Conservation (phyloP, 768 basidiomycete genomes). For the Trametes cubensis region DNA sequence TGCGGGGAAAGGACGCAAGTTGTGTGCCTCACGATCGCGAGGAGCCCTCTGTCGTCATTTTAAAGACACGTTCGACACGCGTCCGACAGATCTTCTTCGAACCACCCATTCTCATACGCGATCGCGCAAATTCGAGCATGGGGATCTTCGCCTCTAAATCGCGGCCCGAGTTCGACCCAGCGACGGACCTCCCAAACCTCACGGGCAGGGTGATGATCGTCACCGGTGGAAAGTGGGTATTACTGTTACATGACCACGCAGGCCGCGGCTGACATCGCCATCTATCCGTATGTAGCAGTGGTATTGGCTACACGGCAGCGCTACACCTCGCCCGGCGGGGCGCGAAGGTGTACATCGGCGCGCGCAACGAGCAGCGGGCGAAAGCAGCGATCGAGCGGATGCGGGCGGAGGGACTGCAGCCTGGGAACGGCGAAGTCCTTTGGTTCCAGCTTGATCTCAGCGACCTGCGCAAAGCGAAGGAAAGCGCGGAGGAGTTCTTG, state of each 20-base stretch:
- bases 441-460: constrained; percentile 46
- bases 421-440: constrained; percentile 36
- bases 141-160: constrained; percentile 4
- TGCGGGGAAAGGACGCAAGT: no score
- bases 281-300: constrained; percentile 28
- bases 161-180: constrained; percentile 29
- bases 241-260: no score
- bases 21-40: no score
- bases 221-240: constrained; percentile 50
- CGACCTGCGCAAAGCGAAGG: constrained; percentile 39
- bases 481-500: constrained; percentile 41
- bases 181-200: constrained; percentile 49
- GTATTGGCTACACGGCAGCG: constrained; percentile 42
- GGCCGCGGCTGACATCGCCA: no score
- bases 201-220: constrained; percentile 50
- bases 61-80: no score
- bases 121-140: background rate
- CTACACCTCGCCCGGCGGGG: constrained; percentile 43
- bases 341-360: constrained; percentile 44
- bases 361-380: constrained; percentile 38
- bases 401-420: constrained; percentile 34
- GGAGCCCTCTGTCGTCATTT: no score
- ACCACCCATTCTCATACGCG: no score
- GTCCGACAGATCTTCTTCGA: no score
- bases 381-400: constrained; percentile 38